phyloP scores from a whole-genome alignment of 2,329 filamentous ascomycete species.

The Coniella vitis region DNA sequence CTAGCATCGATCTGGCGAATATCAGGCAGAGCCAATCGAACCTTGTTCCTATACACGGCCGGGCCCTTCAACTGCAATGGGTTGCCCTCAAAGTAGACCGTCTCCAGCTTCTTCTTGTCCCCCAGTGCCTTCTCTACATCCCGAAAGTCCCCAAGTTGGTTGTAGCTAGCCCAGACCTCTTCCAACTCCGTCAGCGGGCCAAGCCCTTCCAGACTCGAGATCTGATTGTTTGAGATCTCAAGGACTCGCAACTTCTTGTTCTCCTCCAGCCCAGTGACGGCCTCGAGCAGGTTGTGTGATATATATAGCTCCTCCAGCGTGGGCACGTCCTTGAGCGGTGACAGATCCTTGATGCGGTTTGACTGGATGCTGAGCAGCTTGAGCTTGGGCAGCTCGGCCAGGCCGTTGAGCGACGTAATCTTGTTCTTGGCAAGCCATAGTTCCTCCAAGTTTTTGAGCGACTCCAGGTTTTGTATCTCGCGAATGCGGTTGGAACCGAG shows the following conservation, averaged over 20 bases:
- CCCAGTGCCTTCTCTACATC: conserved; percentile 72
- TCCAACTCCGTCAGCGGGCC: conserved; percentile 64
- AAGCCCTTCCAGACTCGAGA: conserved; percentile 68
- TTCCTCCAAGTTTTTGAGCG: conserved; percentile 71
- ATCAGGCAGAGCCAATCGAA: conserved; percentile 78
- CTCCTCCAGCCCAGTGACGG: conserved; percentile 64
- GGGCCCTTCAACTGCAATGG: conserved; percentile 73
- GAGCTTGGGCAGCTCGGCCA: conserved; percentile 69
- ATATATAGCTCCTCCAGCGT: conserved; percentile 91
- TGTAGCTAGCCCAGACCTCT: conserved; percentile 93
- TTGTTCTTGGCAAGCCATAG: conserved; percentile 97
- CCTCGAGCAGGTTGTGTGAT: conserved; percentile 83
- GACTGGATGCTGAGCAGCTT: conserved; percentile 91
- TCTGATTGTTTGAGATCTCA: conserved; percentile 84
- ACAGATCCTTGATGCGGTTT: conserved; percentile 77
- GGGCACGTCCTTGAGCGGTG: conserved; percentile 65
- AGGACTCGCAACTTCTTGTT: conserved; percentile 66
- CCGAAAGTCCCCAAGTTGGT: conserved; percentile 69
- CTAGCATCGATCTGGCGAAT: conserved; percentile 94
- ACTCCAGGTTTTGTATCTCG: conserved; percentile 79
- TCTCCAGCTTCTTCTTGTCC: conserved; percentile 74
- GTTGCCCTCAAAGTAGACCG: conserved; percentile 95
- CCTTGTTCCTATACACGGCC: conserved; percentile 91
- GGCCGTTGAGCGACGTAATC: conserved; percentile 73
- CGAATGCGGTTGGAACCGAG: conserved; percentile 87